phyloP scores from a whole-genome alignment of 2,329 filamentous ascomycete genomes.

The Fusarium hainanense region DNA sequence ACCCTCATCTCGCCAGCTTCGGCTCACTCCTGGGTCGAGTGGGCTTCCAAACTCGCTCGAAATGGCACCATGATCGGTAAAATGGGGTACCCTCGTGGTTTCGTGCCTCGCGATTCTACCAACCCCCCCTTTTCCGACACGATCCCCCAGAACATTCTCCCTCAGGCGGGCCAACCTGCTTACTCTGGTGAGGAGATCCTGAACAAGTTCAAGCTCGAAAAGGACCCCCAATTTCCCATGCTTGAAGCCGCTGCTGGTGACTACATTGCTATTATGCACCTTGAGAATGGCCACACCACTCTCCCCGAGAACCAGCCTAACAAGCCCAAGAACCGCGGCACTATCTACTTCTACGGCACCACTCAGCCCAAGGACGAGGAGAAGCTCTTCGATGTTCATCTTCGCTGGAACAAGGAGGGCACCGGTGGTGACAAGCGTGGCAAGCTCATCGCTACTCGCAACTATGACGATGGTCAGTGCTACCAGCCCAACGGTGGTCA shows the following conservation, averaged over 20 bases:
- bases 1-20: constrained; percentile 50
- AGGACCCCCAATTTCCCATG: constrained; percentile 66
- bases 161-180: constrained; percentile 68
- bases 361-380: constrained; percentile 64
- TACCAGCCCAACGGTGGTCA: constrained; percentile 76
- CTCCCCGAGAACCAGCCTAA: constrained; percentile 64
- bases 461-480: constrained; percentile 92
- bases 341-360: constrained; percentile 81
- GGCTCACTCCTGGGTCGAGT: constrained; percentile 87
- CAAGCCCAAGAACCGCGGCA: constrained; percentile 74
- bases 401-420: constrained; percentile 81
- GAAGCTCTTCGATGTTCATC: constrained; percentile 72
- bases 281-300: constrained; percentile 82
- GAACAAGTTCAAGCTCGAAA: constrained; percentile 51
- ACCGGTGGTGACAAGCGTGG: constrained; percentile 84
- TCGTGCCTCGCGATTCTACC: constrained; percentile 63
- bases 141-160: constrained; percentile 72
- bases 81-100: constrained; percentile 80
- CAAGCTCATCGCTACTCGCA: constrained; percentile 77
- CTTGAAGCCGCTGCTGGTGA: constrained; percentile 71
- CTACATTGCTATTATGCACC: constrained; percentile 73
- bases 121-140: constrained; percentile 66
- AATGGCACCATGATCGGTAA: constrained; percentile 79
- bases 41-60: constrained; percentile 74
- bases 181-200: constrained; percentile 70